Conservation (phyloP, 805 yeast species). For the Starmerella bombicola region DNA sequence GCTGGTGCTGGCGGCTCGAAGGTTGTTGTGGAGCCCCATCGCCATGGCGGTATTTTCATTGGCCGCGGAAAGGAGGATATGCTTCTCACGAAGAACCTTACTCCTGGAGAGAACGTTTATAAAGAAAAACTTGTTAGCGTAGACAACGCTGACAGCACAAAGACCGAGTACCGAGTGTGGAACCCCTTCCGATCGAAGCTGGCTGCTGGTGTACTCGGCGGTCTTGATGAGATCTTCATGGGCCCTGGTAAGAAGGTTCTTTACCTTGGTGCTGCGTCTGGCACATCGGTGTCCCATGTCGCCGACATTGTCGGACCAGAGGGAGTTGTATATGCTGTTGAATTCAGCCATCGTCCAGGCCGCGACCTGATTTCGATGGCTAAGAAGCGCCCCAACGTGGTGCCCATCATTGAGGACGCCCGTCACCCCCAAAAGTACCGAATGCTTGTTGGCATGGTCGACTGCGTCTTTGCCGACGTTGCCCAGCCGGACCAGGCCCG, state of each 20-base stretch:
- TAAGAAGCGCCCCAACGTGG: conserved; percentile 98
- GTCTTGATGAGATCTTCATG: conserved; percentile 93
- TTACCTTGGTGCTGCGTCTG: conserved; percentile 98
- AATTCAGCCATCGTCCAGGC: conserved; percentile 99
- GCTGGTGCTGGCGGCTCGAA: conserved; percentile 65
- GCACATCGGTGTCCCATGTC: conserved; percentile 97
- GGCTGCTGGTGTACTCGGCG: conserved; percentile 99
- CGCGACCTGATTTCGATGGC: conserved; percentile 99
- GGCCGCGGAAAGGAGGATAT: conserved; percentile 99
- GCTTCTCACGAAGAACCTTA: conserved; percentile 88
- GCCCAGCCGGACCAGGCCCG: conserved; percentile 99
- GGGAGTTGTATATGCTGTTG: conserved; percentile 97
- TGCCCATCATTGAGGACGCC: conserved; percentile 98
- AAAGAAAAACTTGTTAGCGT: conserved; percentile 94
- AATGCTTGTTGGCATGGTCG: conserved; percentile 98
- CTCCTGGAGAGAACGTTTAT: conserved; percentile 97
- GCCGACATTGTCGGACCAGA: conserved; percentile 98
- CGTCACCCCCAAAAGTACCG: conserved; percentile 99
- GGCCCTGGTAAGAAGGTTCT: conserved; percentile 97
- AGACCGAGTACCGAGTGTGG: conserved; percentile 99
- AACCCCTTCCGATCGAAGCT: conserved; percentile 98
- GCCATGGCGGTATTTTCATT: conserved; percentile 95
- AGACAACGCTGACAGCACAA: conserved; percentile 80
- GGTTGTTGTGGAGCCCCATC: conserved; percentile 96
- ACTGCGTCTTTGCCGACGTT: conserved; percentile 96